Evolutionary conservation across 768 basidiomycete species (phyloP).

Genomic region (Termitomyces sp.): DNA sequence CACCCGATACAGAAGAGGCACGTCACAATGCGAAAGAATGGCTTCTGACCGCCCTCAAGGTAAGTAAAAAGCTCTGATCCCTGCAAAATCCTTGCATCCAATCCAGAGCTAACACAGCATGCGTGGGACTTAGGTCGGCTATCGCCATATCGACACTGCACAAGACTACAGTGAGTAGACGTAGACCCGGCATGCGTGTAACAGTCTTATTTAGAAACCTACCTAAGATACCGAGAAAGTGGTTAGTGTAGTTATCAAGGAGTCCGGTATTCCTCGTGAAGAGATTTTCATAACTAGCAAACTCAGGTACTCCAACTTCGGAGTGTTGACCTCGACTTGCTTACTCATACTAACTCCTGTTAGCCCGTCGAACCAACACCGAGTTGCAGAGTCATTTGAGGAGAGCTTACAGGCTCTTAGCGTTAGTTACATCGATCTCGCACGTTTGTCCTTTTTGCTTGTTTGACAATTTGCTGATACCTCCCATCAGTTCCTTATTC

Average conservation of each 20-base stretch:
- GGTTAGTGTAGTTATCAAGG: constrained; percentile 40
- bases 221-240: constrained; percentile 31
- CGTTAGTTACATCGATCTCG: constrained; percentile 45
- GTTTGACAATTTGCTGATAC: neutral
- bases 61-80: constrained; percentile 6
- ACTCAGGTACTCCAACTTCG: constrained; percentile 26
- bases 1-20: constrained; percentile 27
- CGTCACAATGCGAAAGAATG: constrained; percentile 30
- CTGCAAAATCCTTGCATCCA: too few relatives aligned
- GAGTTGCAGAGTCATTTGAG: constrained; percentile 35
- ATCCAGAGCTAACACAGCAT: neutral
- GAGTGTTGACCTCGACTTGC: neutral
- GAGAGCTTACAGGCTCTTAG: constrained; percentile 34
- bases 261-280: constrained; percentile 42
- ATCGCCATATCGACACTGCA: constrained; percentile 39
- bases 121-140: constrained; percentile 27
- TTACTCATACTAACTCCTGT: neutral
- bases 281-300: constrained; percentile 49
- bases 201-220: neutral
- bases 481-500: constrained; percentile 39
- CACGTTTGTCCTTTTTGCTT: constrained; percentile 8
- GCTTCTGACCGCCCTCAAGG: constrained; percentile 36
- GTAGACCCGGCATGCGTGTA: neutral
- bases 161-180: constrained; percentile 22
- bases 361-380: constrained; percentile 21